Conservation (phyloP, 2,329 filamentous ascomycete genomes). For the Rhinocladiella similis region DNA sequence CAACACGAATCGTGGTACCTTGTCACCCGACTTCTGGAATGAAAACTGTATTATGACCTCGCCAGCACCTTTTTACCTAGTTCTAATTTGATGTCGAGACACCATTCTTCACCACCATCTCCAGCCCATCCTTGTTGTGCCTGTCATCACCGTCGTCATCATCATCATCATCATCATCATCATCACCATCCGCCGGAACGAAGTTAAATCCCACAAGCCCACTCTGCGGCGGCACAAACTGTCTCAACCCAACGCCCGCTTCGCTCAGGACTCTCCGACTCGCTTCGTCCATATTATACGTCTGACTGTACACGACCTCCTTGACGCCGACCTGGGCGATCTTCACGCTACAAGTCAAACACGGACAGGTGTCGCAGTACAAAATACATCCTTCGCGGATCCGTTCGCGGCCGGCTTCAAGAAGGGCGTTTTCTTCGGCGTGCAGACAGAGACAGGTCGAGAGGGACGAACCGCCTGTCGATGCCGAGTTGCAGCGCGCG, state of each 20-base stretch:
- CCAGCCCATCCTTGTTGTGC: conserved; percentile 2
- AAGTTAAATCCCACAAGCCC: conserved; percentile 18
- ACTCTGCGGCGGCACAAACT: conserved; percentile 56
- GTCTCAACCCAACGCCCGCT: conserved; percentile 79
- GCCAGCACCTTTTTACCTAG: too few species aligned
- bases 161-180: not conserved
- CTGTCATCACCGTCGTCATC: not conserved
- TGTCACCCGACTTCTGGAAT: too few species aligned
- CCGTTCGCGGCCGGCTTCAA: conserved; percentile 90
- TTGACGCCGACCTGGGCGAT: conserved; percentile 94
- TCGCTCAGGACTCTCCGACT: conserved; percentile 79
- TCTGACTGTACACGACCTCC: conserved; percentile 91
- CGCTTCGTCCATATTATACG: conserved; percentile 90
- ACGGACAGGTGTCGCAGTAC: conserved; percentile 96
- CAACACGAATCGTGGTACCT: too few species aligned
- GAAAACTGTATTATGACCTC: too few species aligned
- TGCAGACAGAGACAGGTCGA: conserved; percentile 95
- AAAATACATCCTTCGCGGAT: conserved; percentile 79
- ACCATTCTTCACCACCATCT: conserved; percentile 6
- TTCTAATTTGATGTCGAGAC: not conserved
- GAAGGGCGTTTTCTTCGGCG: conserved; percentile 93
- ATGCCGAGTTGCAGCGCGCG: conserved; percentile 75
- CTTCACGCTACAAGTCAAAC: conserved; percentile 96
- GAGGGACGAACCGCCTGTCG: conserved; percentile 67
- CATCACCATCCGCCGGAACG: not conserved